phyloP scores from a whole-genome alignment of 2,329 filamentous ascomycete species.

The Emergomyces africanus region DNA sequence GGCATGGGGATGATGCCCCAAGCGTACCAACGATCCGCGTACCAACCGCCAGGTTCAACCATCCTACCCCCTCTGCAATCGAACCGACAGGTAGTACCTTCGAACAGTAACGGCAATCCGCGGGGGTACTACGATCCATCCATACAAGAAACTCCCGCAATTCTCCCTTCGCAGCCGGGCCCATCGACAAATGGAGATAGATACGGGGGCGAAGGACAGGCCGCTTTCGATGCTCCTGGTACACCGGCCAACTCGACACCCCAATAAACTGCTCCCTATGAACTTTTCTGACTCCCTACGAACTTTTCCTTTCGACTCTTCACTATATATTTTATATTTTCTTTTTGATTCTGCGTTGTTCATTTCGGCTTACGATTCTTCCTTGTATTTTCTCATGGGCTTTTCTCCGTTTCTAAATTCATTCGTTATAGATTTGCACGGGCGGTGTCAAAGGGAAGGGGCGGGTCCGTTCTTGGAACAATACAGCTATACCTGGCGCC shows the following conservation, averaged over 20 bases:
- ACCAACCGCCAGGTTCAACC: neutral
- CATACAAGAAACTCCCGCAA: neutral
- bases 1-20: constrained; percentile 4
- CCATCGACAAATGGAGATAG: neutral
- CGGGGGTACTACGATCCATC: constrained; percentile 1
- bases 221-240: neutral
- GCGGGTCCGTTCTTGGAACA: neutral
- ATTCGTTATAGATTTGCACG: neutral
- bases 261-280: neutral
- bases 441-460: neutral
- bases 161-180: constrained; percentile 1
- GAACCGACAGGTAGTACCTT: neutral
- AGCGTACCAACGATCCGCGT: neutral
- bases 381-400: neutral
- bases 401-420: neutral
- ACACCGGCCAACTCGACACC: neutral
- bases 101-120: neutral
- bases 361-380: constrained; percentile 1
- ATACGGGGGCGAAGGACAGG: neutral
- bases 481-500: neutral
- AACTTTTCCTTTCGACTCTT: too few relatives aligned
- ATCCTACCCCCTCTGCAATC: neutral
- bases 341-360: neutral
- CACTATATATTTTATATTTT: neutral
- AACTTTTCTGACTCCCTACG: neutral